A percentile compares a stretch with the other conserved stretches of the same genome.
Conservation (phyloP, 495 filamentous ascomycete genomes). For the Oidiodendron maius region DNA sequence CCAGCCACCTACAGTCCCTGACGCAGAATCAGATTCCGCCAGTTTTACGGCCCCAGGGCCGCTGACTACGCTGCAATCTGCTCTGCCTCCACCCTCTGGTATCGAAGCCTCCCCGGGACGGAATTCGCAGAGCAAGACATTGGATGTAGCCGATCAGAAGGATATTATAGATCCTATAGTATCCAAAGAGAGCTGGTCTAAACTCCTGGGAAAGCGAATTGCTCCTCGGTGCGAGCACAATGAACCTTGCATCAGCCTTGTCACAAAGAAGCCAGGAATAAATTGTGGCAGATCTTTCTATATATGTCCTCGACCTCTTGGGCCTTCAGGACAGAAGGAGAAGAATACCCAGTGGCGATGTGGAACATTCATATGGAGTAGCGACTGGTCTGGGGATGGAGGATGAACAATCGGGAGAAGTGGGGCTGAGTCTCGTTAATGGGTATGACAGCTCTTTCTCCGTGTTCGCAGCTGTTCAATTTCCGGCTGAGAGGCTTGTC, state of each 20-base stretch:
- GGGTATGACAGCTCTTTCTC: too few relatives aligned
- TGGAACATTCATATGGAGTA: slow-evolving; percentile 75
- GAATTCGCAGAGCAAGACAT: slow-evolving; percentile 6
- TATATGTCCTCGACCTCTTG: slow-evolving; percentile 76
- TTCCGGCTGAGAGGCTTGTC: too few relatives aligned
- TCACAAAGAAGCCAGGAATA: slow-evolving; percentile 80
- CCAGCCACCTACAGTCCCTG: slow-evolving; percentile 4
- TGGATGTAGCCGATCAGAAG: slow-evolving; percentile 21
- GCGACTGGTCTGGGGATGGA: slow-evolving; percentile 18
- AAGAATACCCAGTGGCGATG: slow-evolving; percentile 79
- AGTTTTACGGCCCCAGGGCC: slow-evolving; percentile 1
- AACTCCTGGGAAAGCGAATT: slow-evolving; percentile 69
- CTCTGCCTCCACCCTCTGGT: neutral
- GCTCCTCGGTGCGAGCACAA: slow-evolving; percentile 79
- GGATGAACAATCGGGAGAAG: neutral
- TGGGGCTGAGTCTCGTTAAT: neutral
- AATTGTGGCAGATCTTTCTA: slow-evolving; percentile 85
- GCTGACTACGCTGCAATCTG: neutral
- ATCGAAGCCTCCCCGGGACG: neutral
- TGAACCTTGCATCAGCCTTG: slow-evolving; percentile 74
- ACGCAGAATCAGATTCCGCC: slow-evolving; percentile 4
- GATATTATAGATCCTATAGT: slow-evolving; percentile 61
- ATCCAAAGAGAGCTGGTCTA: slow-evolving; percentile 77
- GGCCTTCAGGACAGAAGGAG: slow-evolving; percentile 78
- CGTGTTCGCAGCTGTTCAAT: too few relatives aligned